Percentiles rank a stretch among this genome's conserved stretches.
phyloP scores from a whole-genome alignment of 2,329 filamentous ascomycete genomes.

The Arachnomyces sp. region DNA sequence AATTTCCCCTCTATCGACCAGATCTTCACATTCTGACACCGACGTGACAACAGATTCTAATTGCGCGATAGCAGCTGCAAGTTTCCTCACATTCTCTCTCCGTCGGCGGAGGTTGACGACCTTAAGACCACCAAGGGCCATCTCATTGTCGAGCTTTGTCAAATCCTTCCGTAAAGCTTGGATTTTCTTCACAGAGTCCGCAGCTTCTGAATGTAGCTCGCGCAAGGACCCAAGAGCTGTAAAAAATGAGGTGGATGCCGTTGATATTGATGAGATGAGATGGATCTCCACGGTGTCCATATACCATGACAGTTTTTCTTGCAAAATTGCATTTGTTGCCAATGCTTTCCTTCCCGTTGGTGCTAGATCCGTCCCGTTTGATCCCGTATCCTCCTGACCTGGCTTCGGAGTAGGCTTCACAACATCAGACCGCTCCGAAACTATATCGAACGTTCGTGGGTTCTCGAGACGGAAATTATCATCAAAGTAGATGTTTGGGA shows the following conservation, averaged over 20 bases:
- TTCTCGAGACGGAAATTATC: constrained; percentile 94
- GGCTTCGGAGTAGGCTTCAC: constrained; percentile 58
- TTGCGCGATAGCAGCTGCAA: constrained; percentile 77
- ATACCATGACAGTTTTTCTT: constrained; percentile 98
- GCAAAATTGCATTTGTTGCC: constrained; percentile 91
- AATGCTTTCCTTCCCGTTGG: constrained; percentile 65
- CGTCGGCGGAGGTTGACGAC: constrained; percentile 76
- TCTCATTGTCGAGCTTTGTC: constrained; percentile 72
- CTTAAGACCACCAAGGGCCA: constrained; percentile 76
- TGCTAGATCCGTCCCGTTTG: constrained; percentile 55
- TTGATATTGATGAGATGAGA: constrained; percentile 90
- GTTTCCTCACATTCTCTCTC: constrained; percentile 73
- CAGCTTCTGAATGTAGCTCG: constrained; percentile 84
- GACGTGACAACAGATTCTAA: constrained; percentile 70
- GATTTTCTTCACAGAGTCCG: constrained; percentile 82
- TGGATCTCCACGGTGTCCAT: constrained; percentile 99
- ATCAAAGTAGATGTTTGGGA: constrained; percentile 89
- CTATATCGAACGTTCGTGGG: constrained; percentile 89
- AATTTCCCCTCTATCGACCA: constrained; percentile 77
- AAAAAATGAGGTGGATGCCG: constrained; percentile 92
- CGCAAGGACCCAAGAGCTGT: constrained; percentile 84
- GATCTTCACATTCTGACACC: constrained; percentile 66
- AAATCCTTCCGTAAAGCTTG: constrained; percentile 73
- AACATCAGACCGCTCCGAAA: constrained; percentile 94
- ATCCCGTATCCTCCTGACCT: constrained; percentile 45